A percentile compares a stretch with the other conserved stretches of the same genome.
Evolutionary conservation across 345 rosid species (phyloP).

Genomic region (Anacardium occidentale): DNA sequence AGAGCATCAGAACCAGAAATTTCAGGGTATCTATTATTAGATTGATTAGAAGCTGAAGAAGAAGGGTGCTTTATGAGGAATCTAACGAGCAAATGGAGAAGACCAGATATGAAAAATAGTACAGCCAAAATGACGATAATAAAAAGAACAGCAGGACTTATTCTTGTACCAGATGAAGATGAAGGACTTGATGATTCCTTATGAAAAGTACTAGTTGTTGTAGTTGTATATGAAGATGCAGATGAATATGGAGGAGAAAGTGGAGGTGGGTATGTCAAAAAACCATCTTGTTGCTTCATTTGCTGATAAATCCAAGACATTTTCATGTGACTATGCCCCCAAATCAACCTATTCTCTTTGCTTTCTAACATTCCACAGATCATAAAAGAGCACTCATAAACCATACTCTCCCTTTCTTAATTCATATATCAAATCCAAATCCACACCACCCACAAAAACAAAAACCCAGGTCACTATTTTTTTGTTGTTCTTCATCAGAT

Average conservation of each 20-base stretch:
- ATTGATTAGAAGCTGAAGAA: slow-evolving; percentile 46
- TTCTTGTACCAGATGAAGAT: slow-evolving; percentile 55
- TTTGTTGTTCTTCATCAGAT: slow-evolving; percentile 13
- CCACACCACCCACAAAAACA: slow-evolving; percentile 1
- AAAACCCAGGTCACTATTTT: slow-evolving; percentile 12
- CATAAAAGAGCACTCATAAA: slow-evolving; percentile 29
- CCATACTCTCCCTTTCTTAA: slow-evolving; percentile 14
- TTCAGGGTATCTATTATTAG: slow-evolving; percentile 65
- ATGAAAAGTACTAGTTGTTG: slow-evolving; percentile 24
- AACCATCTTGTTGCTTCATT: slow-evolving; percentile 55
- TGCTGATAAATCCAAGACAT: slow-evolving; percentile 52
- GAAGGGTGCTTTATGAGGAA: slow-evolving; percentile 72
- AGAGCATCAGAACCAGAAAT: slow-evolving; percentile 71
- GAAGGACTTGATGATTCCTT: slow-evolving; percentile 43
- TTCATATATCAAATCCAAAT: neutral
- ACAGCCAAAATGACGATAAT: slow-evolving; percentile 76
- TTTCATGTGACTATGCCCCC: slow-evolving; percentile 40
- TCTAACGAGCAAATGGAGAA: slow-evolving; percentile 80
- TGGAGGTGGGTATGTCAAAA: slow-evolving; percentile 52
- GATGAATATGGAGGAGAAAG: slow-evolving; percentile 22
- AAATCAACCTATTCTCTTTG: slow-evolving; percentile 25
- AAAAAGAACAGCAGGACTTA: slow-evolving; percentile 81
- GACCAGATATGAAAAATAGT: slow-evolving; percentile 79
- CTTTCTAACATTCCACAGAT: slow-evolving; percentile 37
- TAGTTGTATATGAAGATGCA: slow-evolving; percentile 14